Base-by-base conservation (phyloP, 179 eudicot species). In the Carnegiea gigantea region DNA sequence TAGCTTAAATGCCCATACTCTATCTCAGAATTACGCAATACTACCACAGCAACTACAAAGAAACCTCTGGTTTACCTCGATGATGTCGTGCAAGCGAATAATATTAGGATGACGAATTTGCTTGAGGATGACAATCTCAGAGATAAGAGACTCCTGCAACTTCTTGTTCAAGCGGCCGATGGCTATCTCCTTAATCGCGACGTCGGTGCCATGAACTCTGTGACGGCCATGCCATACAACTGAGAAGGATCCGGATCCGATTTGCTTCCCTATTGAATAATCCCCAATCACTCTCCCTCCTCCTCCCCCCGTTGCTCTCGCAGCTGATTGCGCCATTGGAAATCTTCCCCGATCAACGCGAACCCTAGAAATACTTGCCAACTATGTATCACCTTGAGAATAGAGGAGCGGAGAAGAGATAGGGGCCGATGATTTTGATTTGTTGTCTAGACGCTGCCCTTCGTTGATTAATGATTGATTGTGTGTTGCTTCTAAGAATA, bases 181-280 rank as follows among this genome's bases (percentile, higher is more conserved):
- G 4, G 76, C 78, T 73, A 95, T 94, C 88, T 95, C 99, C 80
- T 95, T 95, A 8, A 95, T 95, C 12, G 98, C 99, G 28, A 95
- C 97, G 83, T 95, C 93, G 0, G 94, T 89, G 70, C 98, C 98
- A 38, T 87, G 88, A 33, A 89, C 86, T 73, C 89, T 81, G 78
- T 95, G 99, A 77, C 95, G 83, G 43, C 91, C 99, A 75, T 89
- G 97, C 99, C 99, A 95, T 74, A 95, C 99, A 67, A 90, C 91
- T 62, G 99, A 95, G 85, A 93, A 95, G 48, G 99, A 95, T 17
- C 99, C 99, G 40, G 89, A 81, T 72, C 99, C 99, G 64, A 95
- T 90, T 81, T 93, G 91, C 80, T 81, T 85, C 28, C 91, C 95
- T 28, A 95, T 93, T 83, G 85, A 67, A 73, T 94, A 95, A 5